Conservation (phyloP, 495 filamentous ascomycete species). For the Penicillium cinerascens region DNA sequence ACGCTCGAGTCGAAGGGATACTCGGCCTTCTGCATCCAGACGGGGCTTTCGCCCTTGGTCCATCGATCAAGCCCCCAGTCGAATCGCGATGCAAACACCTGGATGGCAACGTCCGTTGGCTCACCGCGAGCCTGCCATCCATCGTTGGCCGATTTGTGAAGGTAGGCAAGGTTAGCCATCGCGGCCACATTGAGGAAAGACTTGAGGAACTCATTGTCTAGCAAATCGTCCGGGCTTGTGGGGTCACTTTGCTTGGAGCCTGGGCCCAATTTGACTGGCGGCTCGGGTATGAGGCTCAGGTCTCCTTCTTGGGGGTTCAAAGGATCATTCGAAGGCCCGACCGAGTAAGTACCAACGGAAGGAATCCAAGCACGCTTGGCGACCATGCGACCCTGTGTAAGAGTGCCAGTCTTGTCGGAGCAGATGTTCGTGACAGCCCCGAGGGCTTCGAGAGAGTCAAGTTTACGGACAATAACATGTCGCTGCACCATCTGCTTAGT, state of each 20-base stretch:
- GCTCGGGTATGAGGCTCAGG: constrained; percentile 38
- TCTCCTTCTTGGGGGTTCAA: constrained; percentile 54
- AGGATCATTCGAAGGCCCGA: constrained; percentile 53
- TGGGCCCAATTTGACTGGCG: constrained; percentile 32
- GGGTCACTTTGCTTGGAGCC: constrained; percentile 25
- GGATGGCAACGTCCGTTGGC: constrained; percentile 68
- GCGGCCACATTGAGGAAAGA: constrained; percentile 59
- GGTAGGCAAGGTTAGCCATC: constrained; percentile 62
- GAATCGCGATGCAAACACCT: constrained; percentile 64
- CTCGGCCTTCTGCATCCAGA: constrained; percentile 57
- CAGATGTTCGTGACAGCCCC: constrained; percentile 70
- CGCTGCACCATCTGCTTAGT: constrained; percentile 68
- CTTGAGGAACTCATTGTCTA: constrained; percentile 40
- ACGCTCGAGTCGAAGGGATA: constrained; percentile 66
- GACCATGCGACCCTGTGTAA: constrained; percentile 76
- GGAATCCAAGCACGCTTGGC: constrained; percentile 80
- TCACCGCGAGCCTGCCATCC: constrained; percentile 63
- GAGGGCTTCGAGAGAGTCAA: constrained; percentile 64
- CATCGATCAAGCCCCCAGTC: constrained; percentile 53
- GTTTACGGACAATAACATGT: constrained; percentile 65
- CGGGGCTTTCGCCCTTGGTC: constrained; percentile 47
- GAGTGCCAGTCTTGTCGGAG: constrained; percentile 69
- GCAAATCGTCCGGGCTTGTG: constrained; percentile 29
- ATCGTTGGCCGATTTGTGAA: constrained; percentile 44
- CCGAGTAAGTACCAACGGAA: constrained; percentile 55